Conservation (phyloP, 257 asterid genomes). For the Solanum gracilifrons region DNA sequence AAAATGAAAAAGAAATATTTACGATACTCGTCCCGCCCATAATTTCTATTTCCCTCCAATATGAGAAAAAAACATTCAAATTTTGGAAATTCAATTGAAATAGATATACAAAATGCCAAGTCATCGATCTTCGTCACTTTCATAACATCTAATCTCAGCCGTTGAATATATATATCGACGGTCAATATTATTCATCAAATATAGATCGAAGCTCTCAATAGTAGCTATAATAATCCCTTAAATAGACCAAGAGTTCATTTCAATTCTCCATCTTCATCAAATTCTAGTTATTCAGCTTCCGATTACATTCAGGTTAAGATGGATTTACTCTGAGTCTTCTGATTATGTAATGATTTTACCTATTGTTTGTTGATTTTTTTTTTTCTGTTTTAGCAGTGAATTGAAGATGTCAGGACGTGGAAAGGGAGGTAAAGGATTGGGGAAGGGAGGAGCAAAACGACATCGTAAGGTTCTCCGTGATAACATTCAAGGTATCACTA, state of each 20-base stretch:
- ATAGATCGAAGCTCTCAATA: not conserved
- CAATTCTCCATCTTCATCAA: not conserved
- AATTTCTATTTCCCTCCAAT: not conserved
- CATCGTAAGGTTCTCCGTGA: constrained; percentile 25
- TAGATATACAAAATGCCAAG: not conserved
- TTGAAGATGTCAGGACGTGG: constrained; percentile 23
- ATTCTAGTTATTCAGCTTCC: not conserved
- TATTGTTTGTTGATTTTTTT: not conserved
- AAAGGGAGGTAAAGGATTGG: constrained; percentile 27
- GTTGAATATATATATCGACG: not conserved
- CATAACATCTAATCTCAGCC: not conserved
- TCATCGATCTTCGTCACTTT: not conserved
- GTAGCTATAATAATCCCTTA: not conserved
- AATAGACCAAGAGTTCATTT: not conserved
- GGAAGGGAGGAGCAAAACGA: constrained; percentile 27
- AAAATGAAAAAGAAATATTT: too few species aligned
- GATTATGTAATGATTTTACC: not conserved
- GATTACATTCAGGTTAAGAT: not conserved
- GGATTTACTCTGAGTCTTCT: not conserved
- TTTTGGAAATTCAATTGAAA: too few species aligned
- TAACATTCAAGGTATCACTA: constrained; percentile 24
- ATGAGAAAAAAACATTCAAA: not conserved
- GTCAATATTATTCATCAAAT: not conserved
- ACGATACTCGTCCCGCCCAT: not conserved
- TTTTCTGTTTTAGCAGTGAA: not conserved